Base-by-base conservation (phyloP, 2,329 filamentous ascomycete species). In the Aspergillus phoenicis region DNA sequence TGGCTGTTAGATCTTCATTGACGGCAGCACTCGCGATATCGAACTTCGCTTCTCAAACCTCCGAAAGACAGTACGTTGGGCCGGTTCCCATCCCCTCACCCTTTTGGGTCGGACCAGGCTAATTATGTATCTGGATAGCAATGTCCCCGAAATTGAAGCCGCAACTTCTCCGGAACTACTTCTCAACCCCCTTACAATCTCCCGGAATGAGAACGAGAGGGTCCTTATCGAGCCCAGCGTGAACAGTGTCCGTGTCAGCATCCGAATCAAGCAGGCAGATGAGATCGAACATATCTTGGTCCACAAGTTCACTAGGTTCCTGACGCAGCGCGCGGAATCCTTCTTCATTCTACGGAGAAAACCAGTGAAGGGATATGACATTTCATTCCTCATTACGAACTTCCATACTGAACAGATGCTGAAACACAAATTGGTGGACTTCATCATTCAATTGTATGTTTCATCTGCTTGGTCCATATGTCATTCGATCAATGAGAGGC, bases 241-340 rank as follows among this genome's bases (percentile, higher is more conserved):
- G 81, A 99, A 99, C 85, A 96, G 91, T 69, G 91, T 99, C 69
- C 90, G 95, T 70, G 91, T 99, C 73, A 97, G 92, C 85, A 96
- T 99, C 82, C 92, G 94, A 84, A 97, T 99, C 80, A 99, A 99
- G 83, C 95, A 99, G 83, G 95, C 95, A 64, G 95, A 99, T 78
- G 95, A 99, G 82, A 99, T 98, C 72, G 95, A 99, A 80, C 87
- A 96, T 76, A 98, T 99, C 66, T 83, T 99, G 64, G 95, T 99
- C 66, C 95, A 98, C 82, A 99, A 99, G 81, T 98, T 99, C 74
- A 97, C 93, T 43, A 86, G 95, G 59, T 99, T 99, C 84, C 81
- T 99, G 80, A 97, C 92, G 41, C 94, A 97, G 81, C 85, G 94
- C 78, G 95, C 95, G 52, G 95, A 99, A 80, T 92, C 91, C 0